Evolutionary conservation across 768 basidiomycete species (phyloP), one percentile per base, ranked within the genome.

Genomic region (Kwoniella bestiolae): DNA sequence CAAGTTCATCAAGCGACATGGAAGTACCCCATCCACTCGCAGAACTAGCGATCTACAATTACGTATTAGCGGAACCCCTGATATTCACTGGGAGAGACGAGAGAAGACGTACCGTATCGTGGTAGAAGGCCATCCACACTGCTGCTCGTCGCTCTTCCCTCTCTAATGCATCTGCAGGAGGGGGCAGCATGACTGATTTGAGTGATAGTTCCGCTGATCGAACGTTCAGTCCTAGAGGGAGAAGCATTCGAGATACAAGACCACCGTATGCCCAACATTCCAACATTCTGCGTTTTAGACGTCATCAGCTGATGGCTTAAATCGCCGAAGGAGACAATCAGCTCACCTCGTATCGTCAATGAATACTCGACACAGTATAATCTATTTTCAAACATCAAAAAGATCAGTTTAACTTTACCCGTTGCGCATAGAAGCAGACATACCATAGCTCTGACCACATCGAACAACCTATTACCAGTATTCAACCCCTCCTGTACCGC

Each of bases 81-180:
- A n/a, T n/a, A n/a, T n/a, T n/a, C n/a, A n/a, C n/a, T n/a, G n/a
- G n/a, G n/a, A n/a, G n/a, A n/a, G 5, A 56, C 21, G 16, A 32
- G 16, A 34, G 5, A 6, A n/a, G 23, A 45, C 66, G 21, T 29
- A 73, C 66, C 4, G 77, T 73, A 53, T 81, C 80, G 61, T 77
- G 74, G 51, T 76, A 75, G 51, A 78, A 68, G 5, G 75, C 75
- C 65, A 75, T 74, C 80, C 80, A 81, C n/a, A 78, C 56, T 2
- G 77, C 65, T 3, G 55, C 71, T 55, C 72, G 56, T 28, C 80
- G 52, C 52, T 81, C 80, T 51, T 81, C 77, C 23, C 78, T 60
- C 55, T 81, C 80, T 1, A 81, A 50, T 1, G 68, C 77, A 46
- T 81, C 76, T 2, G 46, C 63, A 1, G 80, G 70, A 14, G 76